Conservation (phyloP, 805 yeast species). For the Starmerella bombicola region DNA sequence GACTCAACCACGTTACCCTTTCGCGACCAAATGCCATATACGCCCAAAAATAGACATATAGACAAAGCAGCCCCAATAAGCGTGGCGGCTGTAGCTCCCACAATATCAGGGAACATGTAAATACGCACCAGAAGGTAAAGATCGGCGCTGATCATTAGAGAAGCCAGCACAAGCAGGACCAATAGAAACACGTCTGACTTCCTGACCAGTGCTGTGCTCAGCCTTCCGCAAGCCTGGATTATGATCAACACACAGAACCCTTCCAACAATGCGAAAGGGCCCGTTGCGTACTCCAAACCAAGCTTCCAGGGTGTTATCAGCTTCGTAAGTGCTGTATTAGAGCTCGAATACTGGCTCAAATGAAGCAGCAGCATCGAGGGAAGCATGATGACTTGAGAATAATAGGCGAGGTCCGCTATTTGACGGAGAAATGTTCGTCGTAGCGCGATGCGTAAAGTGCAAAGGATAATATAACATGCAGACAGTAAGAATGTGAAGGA, state of each 20-base stretch:
- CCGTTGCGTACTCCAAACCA: slow-evolving; percentile 67
- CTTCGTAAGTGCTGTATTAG: slow-evolving; percentile 18
- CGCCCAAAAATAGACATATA: slow-evolving; percentile 55
- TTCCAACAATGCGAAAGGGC: slow-evolving; percentile 76
- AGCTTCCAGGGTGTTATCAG: slow-evolving; percentile 57
- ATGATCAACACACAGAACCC: slow-evolving; percentile 85
- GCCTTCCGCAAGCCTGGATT: slow-evolving; percentile 87
- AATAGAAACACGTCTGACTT: slow-evolving; percentile 72
- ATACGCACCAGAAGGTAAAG: slow-evolving; percentile 71
- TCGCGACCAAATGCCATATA: slow-evolving; percentile 72
- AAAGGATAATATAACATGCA: slow-evolving; percentile 53
- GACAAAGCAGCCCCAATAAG: slow-evolving; percentile 78
- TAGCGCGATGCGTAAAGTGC: slow-evolving; percentile 52
- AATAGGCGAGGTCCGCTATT: slow-evolving; percentile 40
- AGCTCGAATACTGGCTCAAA: slow-evolving; percentile 26
- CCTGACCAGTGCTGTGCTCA: slow-evolving; percentile 49
- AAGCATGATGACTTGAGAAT: slow-evolving; percentile 66
- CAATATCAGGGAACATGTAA: slow-evolving; percentile 54
- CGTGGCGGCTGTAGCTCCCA: slow-evolving; percentile 65
- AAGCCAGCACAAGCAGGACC: slow-evolving; percentile 55
- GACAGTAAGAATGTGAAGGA: slow-evolving; percentile 68
- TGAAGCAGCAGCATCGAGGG: slow-evolving; percentile 65
- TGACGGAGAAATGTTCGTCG: slow-evolving; percentile 31
- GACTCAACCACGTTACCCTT: slow-evolving; percentile 86
- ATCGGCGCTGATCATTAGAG: slow-evolving; percentile 62